A percentile compares a stretch with the other conserved stretches of the same genome.
Conservation (phyloP, 176 grass and related monocot genomes). For the Musa troglodytarum region DNA sequence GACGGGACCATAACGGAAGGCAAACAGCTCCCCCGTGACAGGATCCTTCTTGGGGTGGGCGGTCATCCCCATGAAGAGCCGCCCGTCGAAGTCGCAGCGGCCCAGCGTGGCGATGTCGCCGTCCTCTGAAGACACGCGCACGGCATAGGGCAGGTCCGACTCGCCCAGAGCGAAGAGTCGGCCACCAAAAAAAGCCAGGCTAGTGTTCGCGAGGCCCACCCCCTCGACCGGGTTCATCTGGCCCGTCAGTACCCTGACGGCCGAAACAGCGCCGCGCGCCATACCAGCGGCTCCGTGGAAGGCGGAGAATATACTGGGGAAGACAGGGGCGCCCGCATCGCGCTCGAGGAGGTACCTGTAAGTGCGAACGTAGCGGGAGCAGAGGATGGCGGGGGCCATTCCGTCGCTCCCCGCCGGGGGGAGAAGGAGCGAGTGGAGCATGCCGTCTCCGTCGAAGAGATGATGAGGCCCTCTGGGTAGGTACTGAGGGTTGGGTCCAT, state of each 20-base stretch:
- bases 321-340: constrained; percentile 47
- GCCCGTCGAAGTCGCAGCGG: constrained; percentile 56
- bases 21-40: constrained; percentile 57
- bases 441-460: constrained; percentile 92
- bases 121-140: constrained; percentile 36
- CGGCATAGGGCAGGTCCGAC: constrained; percentile 70
- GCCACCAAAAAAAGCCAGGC: constrained; percentile 59
- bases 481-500: constrained; percentile 88
- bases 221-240: constrained; percentile 72
- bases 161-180: constrained; percentile 83
- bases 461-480: constrained; percentile 75
- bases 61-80: constrained; percentile 72
- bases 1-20: constrained; percentile 66
- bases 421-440: constrained; percentile 92
- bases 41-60: constrained; percentile 85
- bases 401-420: background rate
- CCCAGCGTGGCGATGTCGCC: constrained; percentile 60
- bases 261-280: constrained; percentile 53
- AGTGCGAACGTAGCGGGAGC: constrained; percentile 88
- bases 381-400: constrained; percentile 32
- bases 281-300: constrained; percentile 69
- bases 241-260: constrained; percentile 69
- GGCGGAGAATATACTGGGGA: constrained; percentile 66
- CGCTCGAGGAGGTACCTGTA: constrained; percentile 87
- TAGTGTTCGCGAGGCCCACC: constrained; percentile 74